Conservation (phyloP, 176 grass and related monocot species). For the Avena eriantha region DNA sequence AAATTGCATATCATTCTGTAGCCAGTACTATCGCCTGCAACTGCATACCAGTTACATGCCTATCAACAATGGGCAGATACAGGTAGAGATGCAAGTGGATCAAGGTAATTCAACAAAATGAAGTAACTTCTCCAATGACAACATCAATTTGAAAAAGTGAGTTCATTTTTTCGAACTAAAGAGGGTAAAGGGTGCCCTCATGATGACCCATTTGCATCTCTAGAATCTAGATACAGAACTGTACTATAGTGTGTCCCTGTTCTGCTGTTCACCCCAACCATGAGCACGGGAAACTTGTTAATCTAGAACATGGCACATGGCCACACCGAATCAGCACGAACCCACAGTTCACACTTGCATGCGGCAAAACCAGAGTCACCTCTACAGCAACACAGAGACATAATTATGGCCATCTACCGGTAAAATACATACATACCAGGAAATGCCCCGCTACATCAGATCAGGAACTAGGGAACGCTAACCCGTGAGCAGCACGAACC, state of each 20-base stretch:
- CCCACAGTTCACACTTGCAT: background rate
- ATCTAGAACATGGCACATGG: background rate
- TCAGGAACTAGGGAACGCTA: background rate
- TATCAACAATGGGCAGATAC: background rate
- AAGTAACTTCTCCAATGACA: too few species aligned
- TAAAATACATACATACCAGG: too few species aligned
- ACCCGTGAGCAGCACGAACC: background rate
- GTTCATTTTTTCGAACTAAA: too few species aligned
- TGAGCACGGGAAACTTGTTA: background rate
- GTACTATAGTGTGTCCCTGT: too few species aligned
- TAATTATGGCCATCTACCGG: background rate
- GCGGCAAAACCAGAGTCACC: background rate
- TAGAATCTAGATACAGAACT: too few species aligned
- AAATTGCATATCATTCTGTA: background rate
- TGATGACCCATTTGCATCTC: too few species aligned
- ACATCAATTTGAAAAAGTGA: too few species aligned
- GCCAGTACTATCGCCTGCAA: background rate
- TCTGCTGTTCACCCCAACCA: background rate
- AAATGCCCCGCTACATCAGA: background rate
- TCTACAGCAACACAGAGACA: background rate
- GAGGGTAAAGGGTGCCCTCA: too few species aligned
- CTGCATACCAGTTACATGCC: background rate
- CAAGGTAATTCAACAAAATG: too few species aligned
- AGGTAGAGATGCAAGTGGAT: background rate
- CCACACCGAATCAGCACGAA: background rate